These are phyloP conservation scores for Gossypium thurberi DNA, from an alignment of 345 rosid genomes.

Conservation along the genomic window DNA sequence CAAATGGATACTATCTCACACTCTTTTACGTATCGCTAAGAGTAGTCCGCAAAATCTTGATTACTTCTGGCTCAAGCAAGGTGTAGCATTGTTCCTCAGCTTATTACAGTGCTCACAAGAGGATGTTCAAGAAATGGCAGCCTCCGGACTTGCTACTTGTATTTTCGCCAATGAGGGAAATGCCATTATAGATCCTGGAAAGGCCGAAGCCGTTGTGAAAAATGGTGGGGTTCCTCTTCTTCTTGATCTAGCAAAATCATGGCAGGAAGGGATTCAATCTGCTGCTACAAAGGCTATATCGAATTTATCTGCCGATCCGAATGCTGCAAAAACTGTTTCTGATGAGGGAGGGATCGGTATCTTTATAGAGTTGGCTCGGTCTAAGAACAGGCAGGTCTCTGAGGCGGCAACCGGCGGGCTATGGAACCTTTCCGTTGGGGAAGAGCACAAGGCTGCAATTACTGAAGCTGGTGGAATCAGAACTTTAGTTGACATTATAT, in stretches of 20 bases:
- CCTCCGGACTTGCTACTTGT: slow-evolving; percentile 86
- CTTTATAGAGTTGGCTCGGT: slow-evolving; percentile 64
- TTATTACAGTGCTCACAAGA: slow-evolving; percentile 77
- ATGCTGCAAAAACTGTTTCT: slow-evolving; percentile 79
- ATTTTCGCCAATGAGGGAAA: slow-evolving; percentile 81
- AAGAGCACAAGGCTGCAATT: slow-evolving; percentile 82
- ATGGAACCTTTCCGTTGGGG: slow-evolving; percentile 90
- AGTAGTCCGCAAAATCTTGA: slow-evolving; percentile 65
- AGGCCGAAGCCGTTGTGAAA: slow-evolving; percentile 80
- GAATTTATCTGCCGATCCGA: slow-evolving; percentile 73
- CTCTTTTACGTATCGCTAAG: slow-evolving; percentile 65
- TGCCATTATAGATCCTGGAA: slow-evolving; percentile 73
- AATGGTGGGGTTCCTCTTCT: slow-evolving; percentile 76
- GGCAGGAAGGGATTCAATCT: slow-evolving; percentile 83
- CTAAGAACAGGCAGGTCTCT: slow-evolving; percentile 73
- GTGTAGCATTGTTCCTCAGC: slow-evolving; percentile 59
- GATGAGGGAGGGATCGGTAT: slow-evolving; percentile 71
- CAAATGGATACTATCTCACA: slow-evolving; percentile 71
- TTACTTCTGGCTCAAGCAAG: slow-evolving; percentile 81
- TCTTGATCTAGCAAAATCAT: slow-evolving; percentile 68
- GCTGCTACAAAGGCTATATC: slow-evolving; percentile 96
- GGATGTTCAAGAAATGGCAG: slow-evolving; percentile 84
- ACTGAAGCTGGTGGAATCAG: slow-evolving; percentile 76
- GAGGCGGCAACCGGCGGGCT: slow-evolving; percentile 91
- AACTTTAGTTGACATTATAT: slow-evolving; percentile 72